Evolutionary conservation across 768 basidiomycete genomes (phyloP).

Genomic region (Pisolithus tinctorius): DNA sequence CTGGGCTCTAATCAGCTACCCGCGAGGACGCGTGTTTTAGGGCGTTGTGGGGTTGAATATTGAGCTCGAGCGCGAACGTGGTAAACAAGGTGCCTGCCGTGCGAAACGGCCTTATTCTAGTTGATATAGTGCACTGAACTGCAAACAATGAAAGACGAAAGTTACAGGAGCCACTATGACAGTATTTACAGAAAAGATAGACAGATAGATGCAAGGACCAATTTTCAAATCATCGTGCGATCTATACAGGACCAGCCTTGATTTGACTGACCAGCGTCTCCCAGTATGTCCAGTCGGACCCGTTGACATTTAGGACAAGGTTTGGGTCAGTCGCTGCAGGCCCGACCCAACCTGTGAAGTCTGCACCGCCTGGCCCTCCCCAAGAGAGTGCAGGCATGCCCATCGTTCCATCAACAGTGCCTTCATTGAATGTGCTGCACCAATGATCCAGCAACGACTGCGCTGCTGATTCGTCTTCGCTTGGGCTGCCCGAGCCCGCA

Average conservation of each 20-base stretch:
- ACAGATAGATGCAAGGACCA: constrained; percentile 6
- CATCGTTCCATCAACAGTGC: constrained; percentile 45
- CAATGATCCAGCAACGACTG: constrained; percentile 80
- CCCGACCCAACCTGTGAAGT: constrained; percentile 55
- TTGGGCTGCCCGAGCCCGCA: constrained; percentile 62
- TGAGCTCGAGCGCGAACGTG: too few relatives aligned
- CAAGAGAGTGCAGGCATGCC: constrained; percentile 47
- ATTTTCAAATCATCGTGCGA: constrained; percentile 1
- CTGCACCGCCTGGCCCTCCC: constrained; percentile 51
- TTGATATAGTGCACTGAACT: background rate
- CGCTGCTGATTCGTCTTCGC: constrained; percentile 66
- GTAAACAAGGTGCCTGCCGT: too few relatives aligned
- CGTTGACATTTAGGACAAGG: constrained; percentile 46
- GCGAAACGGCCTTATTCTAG: too few relatives aligned
- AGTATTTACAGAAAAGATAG: constrained; percentile 7
- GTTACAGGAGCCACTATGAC: background rate
- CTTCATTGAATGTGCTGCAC: constrained; percentile 74
- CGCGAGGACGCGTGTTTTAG: too few relatives aligned
- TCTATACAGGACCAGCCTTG: constrained; percentile 30
- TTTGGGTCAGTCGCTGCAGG: constrained; percentile 36
- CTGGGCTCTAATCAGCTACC: too few relatives aligned
- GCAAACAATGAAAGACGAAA: background rate
- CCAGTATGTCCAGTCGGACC: constrained; percentile 76
- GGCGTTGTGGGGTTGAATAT: too few relatives aligned
- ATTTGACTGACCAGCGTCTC: constrained; percentile 63